phyloP scores from a whole-genome alignment of 2,329 filamentous ascomycete species.

The Nannizzia gypsea region DNA sequence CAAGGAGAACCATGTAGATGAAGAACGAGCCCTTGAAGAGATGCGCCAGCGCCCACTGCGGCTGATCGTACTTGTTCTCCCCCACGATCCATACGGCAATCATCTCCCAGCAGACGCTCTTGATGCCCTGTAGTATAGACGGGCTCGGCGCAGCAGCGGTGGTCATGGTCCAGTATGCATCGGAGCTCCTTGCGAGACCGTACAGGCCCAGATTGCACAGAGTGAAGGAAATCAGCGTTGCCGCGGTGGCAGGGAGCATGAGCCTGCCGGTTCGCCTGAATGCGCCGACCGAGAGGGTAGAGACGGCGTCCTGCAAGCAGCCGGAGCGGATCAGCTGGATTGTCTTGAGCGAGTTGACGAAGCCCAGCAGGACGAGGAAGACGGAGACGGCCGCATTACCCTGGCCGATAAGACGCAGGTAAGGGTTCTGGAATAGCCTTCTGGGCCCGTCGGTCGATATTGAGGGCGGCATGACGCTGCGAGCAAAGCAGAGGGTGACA shows the following conservation, averaged over 20 bases:
- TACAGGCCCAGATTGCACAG: slow-evolving; percentile 47
- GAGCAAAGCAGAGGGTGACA: slow-evolving; percentile 41
- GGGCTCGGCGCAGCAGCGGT: slow-evolving; percentile 37
- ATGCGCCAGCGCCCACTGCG: slow-evolving; percentile 49
- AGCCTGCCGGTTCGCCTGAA: slow-evolving; percentile 48
- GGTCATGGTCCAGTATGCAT: slow-evolving; percentile 48
- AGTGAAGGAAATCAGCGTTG: slow-evolving; percentile 46
- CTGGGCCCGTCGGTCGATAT: slow-evolving; percentile 35
- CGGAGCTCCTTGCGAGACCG: slow-evolving; percentile 43
- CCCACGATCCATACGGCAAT: slow-evolving; percentile 42
- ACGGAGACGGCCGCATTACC: slow-evolving; percentile 55
- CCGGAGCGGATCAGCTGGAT: slow-evolving; percentile 45
- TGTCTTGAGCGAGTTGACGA: slow-evolving; percentile 52
- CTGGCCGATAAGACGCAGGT: slow-evolving; percentile 47
- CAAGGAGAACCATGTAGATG: slow-evolving; percentile 44
- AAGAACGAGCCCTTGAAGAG: slow-evolving; percentile 44
- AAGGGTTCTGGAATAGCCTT: slow-evolving; percentile 46
- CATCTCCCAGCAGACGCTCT: slow-evolving; percentile 36
- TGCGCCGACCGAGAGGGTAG: slow-evolving; percentile 44
- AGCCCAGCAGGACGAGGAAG: slow-evolving; percentile 54
- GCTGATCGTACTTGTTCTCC: slow-evolving; percentile 44
- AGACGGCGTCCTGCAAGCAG: slow-evolving; percentile 43
- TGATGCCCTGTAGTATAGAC: slow-evolving; percentile 33
- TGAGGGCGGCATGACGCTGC: slow-evolving; percentile 39
- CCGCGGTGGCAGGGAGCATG: slow-evolving; percentile 45